Evolutionary conservation across 2,329 filamentous ascomycete species (phyloP), one percentile per base, ranked within the genome.

Genomic region (Penicillium sp.): DNA sequence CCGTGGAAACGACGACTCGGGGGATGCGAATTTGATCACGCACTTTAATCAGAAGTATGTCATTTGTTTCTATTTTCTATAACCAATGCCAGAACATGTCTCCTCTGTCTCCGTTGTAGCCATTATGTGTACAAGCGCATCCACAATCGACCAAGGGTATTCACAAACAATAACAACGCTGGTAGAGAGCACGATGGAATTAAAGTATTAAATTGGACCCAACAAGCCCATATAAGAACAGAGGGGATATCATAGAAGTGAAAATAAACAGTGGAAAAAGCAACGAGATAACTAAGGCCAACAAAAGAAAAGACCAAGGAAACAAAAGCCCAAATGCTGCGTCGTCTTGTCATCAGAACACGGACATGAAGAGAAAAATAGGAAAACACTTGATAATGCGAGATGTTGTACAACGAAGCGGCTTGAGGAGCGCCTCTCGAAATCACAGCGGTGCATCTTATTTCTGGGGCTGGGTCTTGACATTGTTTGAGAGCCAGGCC

Each of bases 401-500:
- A 63, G 63, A 56, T 72, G 68, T 74, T 74, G 59, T 75, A 74
- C 72, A 57, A 75, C 62, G 64, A 72, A 66, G 62, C 62, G 59
- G 54, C 40, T 48, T 45, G 48, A 49, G 38, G 49, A 47, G 40
- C 50, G 60, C 60, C 62, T 65, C 63, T 68, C 54, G 56, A 57
- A 58, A 57, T 63, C 56, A 61, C 59, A 57, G 56, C 58, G 58
- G 58, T 58, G 47, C 46, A 50, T 48, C 43, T 69, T 73, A 76
- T 72, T 76, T 77, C 62, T 71, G 67, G 31, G 77, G 74, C 57
- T 73, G 76, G 31, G 77, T 77, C 80, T 93, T 93, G 78, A 93
- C 88, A 72, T 92, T 93, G 78, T 91, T 91, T 64, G 89, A 91
- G 65, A 93, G 82, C 90, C 90, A 93, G 54, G 87, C 81, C 82